A percentile compares a stretch with the other conserved stretches of the same genome.
These are phyloP conservation scores for Neurospora hispaniola DNA, from an alignment of 495 filamentous ascomycete genomes.

Conservation along the genomic window DNA sequence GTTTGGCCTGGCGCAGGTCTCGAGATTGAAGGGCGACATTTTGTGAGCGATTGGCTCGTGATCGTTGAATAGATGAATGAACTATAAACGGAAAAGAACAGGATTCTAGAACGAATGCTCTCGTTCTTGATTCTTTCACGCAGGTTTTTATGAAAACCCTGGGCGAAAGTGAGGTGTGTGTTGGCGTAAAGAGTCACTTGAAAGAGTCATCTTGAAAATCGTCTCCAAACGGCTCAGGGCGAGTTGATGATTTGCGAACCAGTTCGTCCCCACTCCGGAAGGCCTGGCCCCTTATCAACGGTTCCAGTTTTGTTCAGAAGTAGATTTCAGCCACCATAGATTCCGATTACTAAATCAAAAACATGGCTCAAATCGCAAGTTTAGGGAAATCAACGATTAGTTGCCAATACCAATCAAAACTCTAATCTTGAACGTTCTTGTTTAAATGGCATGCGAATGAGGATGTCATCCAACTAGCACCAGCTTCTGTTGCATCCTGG, in stretches of 20 bases:
- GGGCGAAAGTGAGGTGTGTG: not conserved
- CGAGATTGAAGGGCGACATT: slow-evolving; percentile 56
- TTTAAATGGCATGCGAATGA: not conserved
- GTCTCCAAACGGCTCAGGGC: not conserved
- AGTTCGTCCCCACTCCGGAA: not conserved
- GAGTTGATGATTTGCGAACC: not conserved
- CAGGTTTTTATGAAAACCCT: not conserved
- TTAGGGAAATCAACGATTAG: not conserved
- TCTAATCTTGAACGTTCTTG: not conserved
- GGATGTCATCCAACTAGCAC: not conserved
- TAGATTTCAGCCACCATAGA: not conserved
- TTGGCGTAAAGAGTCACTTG: not conserved
- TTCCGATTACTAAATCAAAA: not conserved
- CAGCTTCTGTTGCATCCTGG: not conserved
- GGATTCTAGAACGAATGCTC: not conserved
- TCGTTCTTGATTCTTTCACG: not conserved
- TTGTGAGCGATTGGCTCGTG: slow-evolving; percentile 1
- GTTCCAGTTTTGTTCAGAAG: not conserved
- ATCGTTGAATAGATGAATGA: not conserved
- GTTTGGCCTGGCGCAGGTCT: slow-evolving; percentile 74
- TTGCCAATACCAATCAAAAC: not conserved
- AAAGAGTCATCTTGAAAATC: not conserved
- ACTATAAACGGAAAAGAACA: not conserved
- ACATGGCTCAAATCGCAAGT: not conserved
- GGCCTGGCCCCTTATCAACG: not conserved